Evolutionary conservation across 257 asterid genomes (phyloP).

Genomic region (Nemophila menziesii): DNA sequence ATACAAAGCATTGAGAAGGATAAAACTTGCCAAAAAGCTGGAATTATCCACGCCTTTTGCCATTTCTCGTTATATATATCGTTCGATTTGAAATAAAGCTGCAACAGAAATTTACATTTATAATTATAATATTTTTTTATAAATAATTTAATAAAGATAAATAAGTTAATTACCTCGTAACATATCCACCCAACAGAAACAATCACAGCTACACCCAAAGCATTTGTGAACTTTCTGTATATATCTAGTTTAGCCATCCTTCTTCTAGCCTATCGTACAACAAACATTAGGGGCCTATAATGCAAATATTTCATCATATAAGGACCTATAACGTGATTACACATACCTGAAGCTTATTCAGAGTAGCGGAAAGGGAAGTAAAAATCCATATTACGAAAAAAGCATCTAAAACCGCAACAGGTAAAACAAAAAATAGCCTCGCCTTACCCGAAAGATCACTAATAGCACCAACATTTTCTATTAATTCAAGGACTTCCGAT

Average conservation of each 20-base stretch:
- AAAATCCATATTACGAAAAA: constrained; percentile 94
- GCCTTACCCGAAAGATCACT: constrained; percentile 95
- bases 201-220: constrained; percentile 70
- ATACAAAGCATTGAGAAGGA: constrained; percentile 81
- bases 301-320: neutral
- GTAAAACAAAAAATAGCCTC: constrained; percentile 69
- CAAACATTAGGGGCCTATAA: neutral
- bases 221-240: constrained; percentile 88
- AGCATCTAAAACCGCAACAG: constrained; percentile 91
- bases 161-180: constrained; percentile 49
- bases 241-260: constrained; percentile 75
- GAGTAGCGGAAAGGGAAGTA: constrained; percentile 72
- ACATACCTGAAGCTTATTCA: constrained; percentile 96
- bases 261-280: constrained; percentile 55
- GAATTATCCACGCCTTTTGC: constrained; percentile 95
- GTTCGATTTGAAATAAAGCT: constrained; percentile 87
- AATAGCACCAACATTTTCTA: constrained; percentile 83
- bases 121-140: neutral
- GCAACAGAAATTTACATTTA: constrained; percentile 17
- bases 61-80: constrained; percentile 88
- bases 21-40: constrained; percentile 94
- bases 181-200: constrained; percentile 94
- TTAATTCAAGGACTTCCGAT: constrained; percentile 73
- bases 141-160: neutral
- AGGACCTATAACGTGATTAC: constrained; percentile 2